Conservation (phyloP, 2,329 filamentous ascomycete genomes). For the Beauveria brongniartii region DNA sequence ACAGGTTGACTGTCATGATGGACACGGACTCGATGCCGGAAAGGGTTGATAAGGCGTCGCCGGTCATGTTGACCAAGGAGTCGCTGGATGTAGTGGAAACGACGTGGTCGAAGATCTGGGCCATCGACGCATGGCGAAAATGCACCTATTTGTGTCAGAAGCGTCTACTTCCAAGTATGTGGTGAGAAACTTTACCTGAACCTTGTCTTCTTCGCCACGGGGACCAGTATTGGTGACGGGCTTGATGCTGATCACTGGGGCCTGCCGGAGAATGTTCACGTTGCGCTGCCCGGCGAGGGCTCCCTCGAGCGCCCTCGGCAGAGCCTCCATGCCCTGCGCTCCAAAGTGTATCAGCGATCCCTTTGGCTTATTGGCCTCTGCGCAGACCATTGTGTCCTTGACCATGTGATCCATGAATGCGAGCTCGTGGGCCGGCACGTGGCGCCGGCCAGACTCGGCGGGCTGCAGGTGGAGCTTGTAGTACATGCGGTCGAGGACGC, state of each 20-base stretch:
- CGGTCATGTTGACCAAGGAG: constrained; percentile 31
- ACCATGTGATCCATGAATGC: constrained; percentile 21
- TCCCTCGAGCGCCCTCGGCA: constrained; percentile 46
- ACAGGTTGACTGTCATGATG: constrained; percentile 90
- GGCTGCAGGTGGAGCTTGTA: constrained; percentile 23
- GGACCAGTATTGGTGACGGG: constrained; percentile 40
- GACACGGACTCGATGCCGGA: constrained; percentile 57
- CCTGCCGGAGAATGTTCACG: constrained; percentile 47
- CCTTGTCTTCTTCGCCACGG: constrained; percentile 25
- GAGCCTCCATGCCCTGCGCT: constrained; percentile 52
- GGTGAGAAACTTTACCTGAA: constrained; percentile 30
- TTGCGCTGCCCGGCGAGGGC: constrained; percentile 46
- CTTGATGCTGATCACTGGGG: constrained; percentile 39
- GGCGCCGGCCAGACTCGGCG: constrained; percentile 27
- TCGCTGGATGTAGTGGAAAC: constrained; percentile 56
- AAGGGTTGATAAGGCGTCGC: constrained; percentile 38
- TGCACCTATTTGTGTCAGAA: not conserved
- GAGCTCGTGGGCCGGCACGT: constrained; percentile 24
- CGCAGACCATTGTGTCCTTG: constrained; percentile 22
- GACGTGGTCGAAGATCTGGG: constrained; percentile 43
- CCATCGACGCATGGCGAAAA: not conserved
- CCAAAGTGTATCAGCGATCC: constrained; percentile 29
- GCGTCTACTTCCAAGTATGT: not conserved
- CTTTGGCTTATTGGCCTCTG: constrained; percentile 23
- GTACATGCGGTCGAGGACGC: constrained; percentile 33